These are phyloP conservation scores for Phanerodontia chrysosporium DNA, from an alignment of 768 basidiomycete genomes.

Conservation along the genomic window DNA sequence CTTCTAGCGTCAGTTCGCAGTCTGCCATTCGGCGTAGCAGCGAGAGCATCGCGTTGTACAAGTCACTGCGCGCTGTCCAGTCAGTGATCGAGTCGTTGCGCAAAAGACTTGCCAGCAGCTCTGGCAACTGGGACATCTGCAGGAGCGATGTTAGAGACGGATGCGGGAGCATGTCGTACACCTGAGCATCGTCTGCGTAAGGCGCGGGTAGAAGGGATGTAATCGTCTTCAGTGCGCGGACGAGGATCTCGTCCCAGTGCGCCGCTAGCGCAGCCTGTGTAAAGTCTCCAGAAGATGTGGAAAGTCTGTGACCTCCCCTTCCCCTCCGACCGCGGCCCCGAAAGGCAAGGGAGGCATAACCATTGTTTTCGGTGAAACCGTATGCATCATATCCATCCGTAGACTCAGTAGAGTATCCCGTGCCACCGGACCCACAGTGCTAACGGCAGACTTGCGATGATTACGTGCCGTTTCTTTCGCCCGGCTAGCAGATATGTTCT, in stretches of 20 bases:
- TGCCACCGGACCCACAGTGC: constrained; percentile 49
- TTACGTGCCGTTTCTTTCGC: constrained; percentile 28
- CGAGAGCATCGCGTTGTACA: constrained; percentile 46
- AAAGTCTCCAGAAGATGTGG: constrained; percentile 3
- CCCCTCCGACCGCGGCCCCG: constrained; percentile 7
- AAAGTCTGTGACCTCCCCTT: constrained; percentile 3
- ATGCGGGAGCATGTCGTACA: constrained; percentile 50
- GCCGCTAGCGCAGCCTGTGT: constrained; percentile 14
- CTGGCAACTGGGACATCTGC: constrained; percentile 42
- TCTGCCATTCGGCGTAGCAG: constrained; percentile 46
- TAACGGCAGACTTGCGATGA: constrained; percentile 14
- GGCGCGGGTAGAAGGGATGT: constrained; percentile 42
- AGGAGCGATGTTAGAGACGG: constrained; percentile 38
- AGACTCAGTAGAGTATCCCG: constrained; percentile 40
- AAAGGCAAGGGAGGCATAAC: neutral
- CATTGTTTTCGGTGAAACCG: neutral
- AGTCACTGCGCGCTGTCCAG: constrained; percentile 43
- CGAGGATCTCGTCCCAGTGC: constrained; percentile 38
- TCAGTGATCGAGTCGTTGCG: constrained; percentile 54
- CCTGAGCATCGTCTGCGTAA: constrained; percentile 37
- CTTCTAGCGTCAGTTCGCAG: constrained; percentile 43
- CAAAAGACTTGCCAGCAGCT: constrained; percentile 40
- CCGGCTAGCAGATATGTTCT: constrained; percentile 34
- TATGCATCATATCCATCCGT: constrained; percentile 1
- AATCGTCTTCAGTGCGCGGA: constrained; percentile 36